Percentiles rank a stretch among this genome's conserved stretches.
These are phyloP conservation scores for Breynia disticha DNA, from an alignment of 441 rosid genomes.

Conservation along the genomic window DNA sequence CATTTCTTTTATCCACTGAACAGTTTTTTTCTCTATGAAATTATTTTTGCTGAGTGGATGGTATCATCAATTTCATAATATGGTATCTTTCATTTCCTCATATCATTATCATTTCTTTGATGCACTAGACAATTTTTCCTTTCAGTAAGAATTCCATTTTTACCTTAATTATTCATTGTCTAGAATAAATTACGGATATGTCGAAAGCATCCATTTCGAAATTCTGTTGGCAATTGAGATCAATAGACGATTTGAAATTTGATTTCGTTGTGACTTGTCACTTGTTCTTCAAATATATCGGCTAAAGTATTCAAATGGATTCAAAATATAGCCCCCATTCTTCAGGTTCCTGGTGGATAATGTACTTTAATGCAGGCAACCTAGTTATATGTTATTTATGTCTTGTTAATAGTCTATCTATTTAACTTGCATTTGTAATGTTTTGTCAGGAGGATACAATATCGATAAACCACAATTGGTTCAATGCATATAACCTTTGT, in stretches of 20 bases:
- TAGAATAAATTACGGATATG: too few relatives aligned
- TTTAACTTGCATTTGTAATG: slow-evolving; percentile 15
- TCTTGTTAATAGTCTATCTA: slow-evolving; percentile 4
- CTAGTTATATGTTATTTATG: not conserved
- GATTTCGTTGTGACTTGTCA: too few relatives aligned
- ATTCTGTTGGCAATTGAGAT: too few relatives aligned
- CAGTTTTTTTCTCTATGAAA: too few relatives aligned
- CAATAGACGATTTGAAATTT: too few relatives aligned
- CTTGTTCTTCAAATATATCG: too few relatives aligned
- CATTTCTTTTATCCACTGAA: too few relatives aligned
- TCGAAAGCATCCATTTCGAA: too few relatives aligned
- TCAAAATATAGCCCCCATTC: too few relatives aligned
- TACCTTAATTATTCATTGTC: too few relatives aligned
- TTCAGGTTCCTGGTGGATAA: not conserved
- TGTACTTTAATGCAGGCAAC: not conserved
- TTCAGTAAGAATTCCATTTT: slow-evolving; percentile 7
- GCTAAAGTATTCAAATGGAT: too few relatives aligned
- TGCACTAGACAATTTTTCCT: too few relatives aligned
- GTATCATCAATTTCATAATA: slow-evolving; percentile 96
- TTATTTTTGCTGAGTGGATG: slow-evolving; percentile 93
- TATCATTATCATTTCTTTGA: not conserved
- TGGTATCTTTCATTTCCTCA: slow-evolving; percentile 32
- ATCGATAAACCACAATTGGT: slow-evolving; percentile 96
- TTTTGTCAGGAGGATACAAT: slow-evolving; percentile 74
- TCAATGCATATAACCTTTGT: slow-evolving; percentile 73